These are phyloP conservation scores for Infundibulicybe gibba DNA, from an alignment of 768 basidiomycete genomes.

Conservation along the genomic window DNA sequence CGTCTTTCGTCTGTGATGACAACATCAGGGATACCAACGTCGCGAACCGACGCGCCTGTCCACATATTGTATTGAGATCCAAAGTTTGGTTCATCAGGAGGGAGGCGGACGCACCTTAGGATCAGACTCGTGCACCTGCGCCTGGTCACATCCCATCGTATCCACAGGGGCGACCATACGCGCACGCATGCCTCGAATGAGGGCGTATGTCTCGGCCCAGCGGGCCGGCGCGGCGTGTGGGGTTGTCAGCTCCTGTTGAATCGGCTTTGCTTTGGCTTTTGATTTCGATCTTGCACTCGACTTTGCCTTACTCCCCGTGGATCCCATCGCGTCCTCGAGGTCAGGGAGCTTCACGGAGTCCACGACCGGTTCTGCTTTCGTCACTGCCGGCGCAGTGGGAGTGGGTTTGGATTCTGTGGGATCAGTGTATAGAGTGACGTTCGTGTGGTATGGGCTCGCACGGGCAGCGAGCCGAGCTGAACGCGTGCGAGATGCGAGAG, in stretches of 20 bases:
- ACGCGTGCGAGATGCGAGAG: conserved; percentile 7
- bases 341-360: conserved; percentile 4
- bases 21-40: conserved; percentile 93
- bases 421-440: conserved; percentile 37
- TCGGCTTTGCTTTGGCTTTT: conserved; percentile 16
- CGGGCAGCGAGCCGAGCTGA: conserved; percentile 30
- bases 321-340: conserved; percentile 1
- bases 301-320: not conserved
- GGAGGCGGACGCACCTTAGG: conserved; percentile 48
- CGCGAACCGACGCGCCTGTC: conserved; percentile 75
- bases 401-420: conserved; percentile 11
- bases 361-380: conserved; percentile 21
- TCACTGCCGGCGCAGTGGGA: conserved; percentile 21
- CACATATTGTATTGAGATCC: not conserved
- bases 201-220: conserved; percentile 70
- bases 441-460: conserved; percentile 39
- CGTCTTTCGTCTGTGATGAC: conserved; percentile 93
- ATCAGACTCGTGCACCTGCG: conserved; percentile 58
- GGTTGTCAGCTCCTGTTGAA: conserved; percentile 47
- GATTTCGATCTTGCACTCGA: not conserved
- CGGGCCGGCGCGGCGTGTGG: conserved; percentile 65
- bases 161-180: conserved; percentile 83
- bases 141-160: conserved; percentile 83
- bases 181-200: conserved; percentile 75
- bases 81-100: not conserved